Evolutionary conservation across 2,329 filamentous ascomycete species (phyloP), one percentile per base, ranked within the genome.

Genomic region (Penicillium vulpinum): DNA sequence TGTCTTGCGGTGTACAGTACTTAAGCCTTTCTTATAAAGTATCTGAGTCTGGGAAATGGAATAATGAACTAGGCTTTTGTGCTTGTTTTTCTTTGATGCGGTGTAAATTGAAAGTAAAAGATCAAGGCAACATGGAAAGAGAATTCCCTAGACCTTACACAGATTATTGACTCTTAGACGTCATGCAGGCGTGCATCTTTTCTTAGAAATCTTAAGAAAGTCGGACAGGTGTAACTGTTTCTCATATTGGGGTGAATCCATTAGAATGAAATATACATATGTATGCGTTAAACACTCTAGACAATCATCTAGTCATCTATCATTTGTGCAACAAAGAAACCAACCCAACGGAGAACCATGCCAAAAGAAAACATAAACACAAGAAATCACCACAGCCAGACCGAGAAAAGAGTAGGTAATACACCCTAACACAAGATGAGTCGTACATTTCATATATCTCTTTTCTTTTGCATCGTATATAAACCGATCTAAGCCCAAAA

Each of bases 1-100:
- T 59, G 53, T 61, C 54, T 59, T 46, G 50, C 46, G 33, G 56
- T 67, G 61, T 64, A 67, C 51, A 59, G 58, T 67, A 65, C 54
- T 60, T 54, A 57, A 38, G 54, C 54, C 35, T 46, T 24, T 29
- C 24, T 43, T 41, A 41, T 24, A 59, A 62, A 62, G 56, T 56
- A 58, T 48, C 55, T 54, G 59, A 41, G 36, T 51, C 46, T 43
- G 56, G 56, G 56, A 58, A 57, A 40, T 56, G 56, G 57, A 52
- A 61, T 40, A 52, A 56, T 46, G 16, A 51, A 50, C 11, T 28
- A 35, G 28, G 16, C 28, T 44, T 26, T 40, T 33, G 28, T 26
- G 49, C 29, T 22, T 13, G 10, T 26, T 13, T 31, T 6, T 50
- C 5, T 22, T 21, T 21, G 16, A 7, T 24, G 4, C 5, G 8